Conservation (phyloP, 2,329 filamentous ascomycete species). For the Ampelomyces quisqualis region DNA sequence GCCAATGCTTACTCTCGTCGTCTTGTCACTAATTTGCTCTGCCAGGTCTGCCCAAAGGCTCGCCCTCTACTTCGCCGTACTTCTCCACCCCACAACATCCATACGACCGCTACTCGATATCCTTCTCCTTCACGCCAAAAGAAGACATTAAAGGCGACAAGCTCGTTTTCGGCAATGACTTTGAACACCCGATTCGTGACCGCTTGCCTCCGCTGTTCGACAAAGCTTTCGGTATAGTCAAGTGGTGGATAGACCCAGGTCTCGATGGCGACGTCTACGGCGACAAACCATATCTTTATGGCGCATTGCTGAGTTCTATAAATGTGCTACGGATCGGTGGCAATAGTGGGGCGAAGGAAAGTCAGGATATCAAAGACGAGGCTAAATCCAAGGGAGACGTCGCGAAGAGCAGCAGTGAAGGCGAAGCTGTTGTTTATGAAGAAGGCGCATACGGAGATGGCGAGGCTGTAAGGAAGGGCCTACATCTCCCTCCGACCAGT, state of each 20-base stretch:
- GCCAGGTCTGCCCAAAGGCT: constrained; percentile 68
- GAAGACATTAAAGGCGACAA: constrained; percentile 65
- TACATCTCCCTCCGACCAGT: constrained; percentile 44
- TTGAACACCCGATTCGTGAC: constrained; percentile 86
- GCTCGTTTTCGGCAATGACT: constrained; percentile 92
- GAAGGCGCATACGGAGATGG: constrained; percentile 53
- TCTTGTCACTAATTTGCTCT: constrained; percentile 1
- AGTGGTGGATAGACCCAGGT: constrained; percentile 88
- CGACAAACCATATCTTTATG: constrained; percentile 83
- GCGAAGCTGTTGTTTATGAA: constrained; percentile 59
- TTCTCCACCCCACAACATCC: constrained; percentile 70
- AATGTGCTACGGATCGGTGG: constrained; percentile 71
- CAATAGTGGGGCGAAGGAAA: constrained; percentile 43
- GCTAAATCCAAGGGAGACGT: constrained; percentile 46
- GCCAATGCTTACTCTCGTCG: neutral
- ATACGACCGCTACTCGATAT: constrained; percentile 81
- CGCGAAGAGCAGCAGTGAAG: constrained; percentile 55
- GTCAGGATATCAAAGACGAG: constrained; percentile 27
- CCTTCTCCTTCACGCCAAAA: constrained; percentile 76
- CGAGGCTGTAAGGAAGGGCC: constrained; percentile 42
- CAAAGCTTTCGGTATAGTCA: constrained; percentile 80
- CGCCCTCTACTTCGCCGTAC: constrained; percentile 72
- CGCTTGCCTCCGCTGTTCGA: constrained; percentile 82
- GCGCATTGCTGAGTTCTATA: constrained; percentile 75
- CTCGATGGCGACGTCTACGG: constrained; percentile 88